Base-by-base conservation (phyloP, 441 rosid species). In the Euphorbia schlechtendalii region DNA sequence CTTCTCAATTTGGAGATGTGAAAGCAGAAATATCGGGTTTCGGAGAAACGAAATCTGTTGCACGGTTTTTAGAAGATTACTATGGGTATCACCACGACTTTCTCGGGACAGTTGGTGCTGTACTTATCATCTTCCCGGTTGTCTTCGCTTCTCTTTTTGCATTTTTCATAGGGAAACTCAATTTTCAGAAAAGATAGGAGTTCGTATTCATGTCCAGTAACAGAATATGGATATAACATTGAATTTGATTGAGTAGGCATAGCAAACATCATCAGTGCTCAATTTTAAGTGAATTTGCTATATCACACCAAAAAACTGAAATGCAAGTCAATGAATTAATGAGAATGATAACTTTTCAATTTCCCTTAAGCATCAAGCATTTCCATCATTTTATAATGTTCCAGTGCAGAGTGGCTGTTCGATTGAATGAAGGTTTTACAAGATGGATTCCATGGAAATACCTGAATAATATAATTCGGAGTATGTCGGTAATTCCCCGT, bases 1-100 rank as follows among this genome's bases (percentile, higher is more conserved):
- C 76, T 27, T 84, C 88, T 0, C 96, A 87, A 61, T 87, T 71
- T 4, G 86, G 92, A 61, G 90, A 86, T 48, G 20, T 77, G 0
- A 51, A 69, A 6, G 71, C 73, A 64, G 78, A 73, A 60, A 78
- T 86, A 18, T 6, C 28, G 20, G 86, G 41, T 8, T 87, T 84
- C 21, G 89, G 90, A 14, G 76, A 87, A 56, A 68, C 63, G 13
- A 80, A 72, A 68, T 68, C 65, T 5, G 81, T 87, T 61, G 63
- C 77, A 61, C 73, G 58, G 4, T 86, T 90, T 68, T 43, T 90
- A 25, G 52, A 67, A 38, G 82, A 77, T 70, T 86, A 84, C 64
- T 90, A 66, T 5, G 92, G 86, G 14, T 90, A 64, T 66, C 74
- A 59, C 49, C 74, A 70, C 21, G 59, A 70, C 15, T 53, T 65